Evolutionary conservation across 1,139 yeast genomes (phyloP), one percentile per base, ranked within the genome.

Genomic region (Chernovozyma aurita): DNA sequence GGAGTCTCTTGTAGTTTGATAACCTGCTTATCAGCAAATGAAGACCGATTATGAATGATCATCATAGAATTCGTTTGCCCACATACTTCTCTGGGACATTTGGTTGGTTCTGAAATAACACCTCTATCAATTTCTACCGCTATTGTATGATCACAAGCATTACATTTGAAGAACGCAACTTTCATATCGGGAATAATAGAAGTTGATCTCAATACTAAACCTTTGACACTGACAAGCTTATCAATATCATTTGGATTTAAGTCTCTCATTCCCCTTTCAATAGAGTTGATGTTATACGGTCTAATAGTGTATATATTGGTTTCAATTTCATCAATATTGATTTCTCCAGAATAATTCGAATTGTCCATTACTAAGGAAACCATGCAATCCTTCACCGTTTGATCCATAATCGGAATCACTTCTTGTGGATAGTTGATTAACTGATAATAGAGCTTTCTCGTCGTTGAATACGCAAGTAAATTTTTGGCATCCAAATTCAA

Each of bases 131-230:
- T 87, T 55, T 87, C 95, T 15, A 90, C 95, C 0, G 85, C 86
- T 33, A 83, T 78, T 0, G 97, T 85, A 58, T 92, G 97, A 49
- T 86, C 94, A 66, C 99, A 92, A 18, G 94, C 95, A 45, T 79
- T 84, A 65, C 99, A 92, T 61, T 82, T 85, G 76, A 92, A 94
- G 55, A 90, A 92, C 0, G 98, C 97, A 35, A 85, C 88, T 56
- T 88, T 88, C 98, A 94, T 92, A 57, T 92, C 99, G 12, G 99
- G 99, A 36, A 92, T 87, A 35, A 94, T 80, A 2, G 97, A 78
- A 4, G 97, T 87, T 4, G 95, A 73, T 49, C 99, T 76, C 38
- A 92, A 68, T 1, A 88, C 95, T 37, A 92, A 71, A 25, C 99
- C 99, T 61, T 92, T 92, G 39, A 92, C 81, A 39, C 88, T 77